Base-by-base conservation (phyloP, 306 rosid genomes). In the Notholithocarpus densiflorus region DNA sequence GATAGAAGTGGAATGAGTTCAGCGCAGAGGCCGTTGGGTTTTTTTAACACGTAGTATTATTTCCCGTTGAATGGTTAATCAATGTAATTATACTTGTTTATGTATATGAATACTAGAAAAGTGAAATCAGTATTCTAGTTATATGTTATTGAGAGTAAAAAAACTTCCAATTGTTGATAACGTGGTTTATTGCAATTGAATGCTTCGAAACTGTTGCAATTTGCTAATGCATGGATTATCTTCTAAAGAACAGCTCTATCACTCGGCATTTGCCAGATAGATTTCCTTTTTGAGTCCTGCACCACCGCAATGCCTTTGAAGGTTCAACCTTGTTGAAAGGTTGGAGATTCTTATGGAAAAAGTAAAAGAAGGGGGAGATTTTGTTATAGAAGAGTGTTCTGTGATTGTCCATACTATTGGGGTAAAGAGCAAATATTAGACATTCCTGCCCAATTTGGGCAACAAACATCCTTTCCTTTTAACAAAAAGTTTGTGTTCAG, bases 1-100 rank as follows among this genome's bases (percentile, higher is more conserved):
- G 31, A 83, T 79, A 62, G 43, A 55, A 31, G 65, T 77, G 56
- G 61, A 72, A 18, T 75, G 43, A 43, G 24, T 29, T 66, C 24
- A 61, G 77, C 54, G 18, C 48, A 52, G 15, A 6, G 43, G 20
- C n/a, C 27, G 0, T 12, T 60, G 48, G 6, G 24, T 20, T 23
- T 32, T 69, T 15, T 5, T 12, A 43, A 31, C 14, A 27, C 24
- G 37, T 56, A 4, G 21, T 48, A n/a, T 20, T 9, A 18, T 66
- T 15, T 14, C 52, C 4, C 0, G 10, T 66, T 32, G 51, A 34
- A 66, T 66, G 52, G 3, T 27, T 64, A 64, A 27, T 29, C 31
- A 23, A 17, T 64, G n/a, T 29, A 27, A 64, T 27, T n/a, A 2
- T 15, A 64, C 45, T 64, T 18, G 45, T 64, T 17, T 31, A 4